Conservation (phyloP, 192 early-diverging fungal species). For the Dissophora globulifera region DNA sequence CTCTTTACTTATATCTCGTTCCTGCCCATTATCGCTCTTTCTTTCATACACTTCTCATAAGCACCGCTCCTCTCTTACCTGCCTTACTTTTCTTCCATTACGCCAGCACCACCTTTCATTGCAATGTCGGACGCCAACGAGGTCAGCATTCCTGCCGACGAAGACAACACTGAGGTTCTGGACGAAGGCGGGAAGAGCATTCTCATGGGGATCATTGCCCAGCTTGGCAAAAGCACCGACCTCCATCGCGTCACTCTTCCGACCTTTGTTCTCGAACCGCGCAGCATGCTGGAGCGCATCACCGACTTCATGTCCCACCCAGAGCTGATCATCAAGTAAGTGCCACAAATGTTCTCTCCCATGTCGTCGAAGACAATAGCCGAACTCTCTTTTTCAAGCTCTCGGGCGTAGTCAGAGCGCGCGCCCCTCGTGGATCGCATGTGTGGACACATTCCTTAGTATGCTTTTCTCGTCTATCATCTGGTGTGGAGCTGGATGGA, state of each 20-base stretch:
- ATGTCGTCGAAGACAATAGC: too few relatives aligned
- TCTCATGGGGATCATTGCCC: slow-evolving; percentile 86
- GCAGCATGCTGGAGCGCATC: slow-evolving; percentile 93
- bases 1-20: too few relatives aligned
- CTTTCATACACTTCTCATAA: too few relatives aligned
- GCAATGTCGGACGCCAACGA: slow-evolving; percentile 1
- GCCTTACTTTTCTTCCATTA: background rate
- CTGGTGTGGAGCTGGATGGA: too few relatives aligned
- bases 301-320: slow-evolving; percentile 97
- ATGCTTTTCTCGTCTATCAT: too few relatives aligned
- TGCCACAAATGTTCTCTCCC: too few relatives aligned
- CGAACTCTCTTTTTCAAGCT: too few relatives aligned
- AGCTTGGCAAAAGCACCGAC: slow-evolving; percentile 91
- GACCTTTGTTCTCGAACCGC: slow-evolving; percentile 93
- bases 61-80: too few relatives aligned
- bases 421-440: too few relatives aligned
- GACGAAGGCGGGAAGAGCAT: slow-evolving; percentile 86
- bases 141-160: slow-evolving; percentile 17
- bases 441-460: too few relatives aligned
- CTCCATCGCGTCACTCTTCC: slow-evolving; percentile 94
- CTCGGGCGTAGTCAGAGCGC: too few relatives aligned
- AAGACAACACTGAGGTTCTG: slow-evolving; percentile 79
- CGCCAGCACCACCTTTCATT: background rate
- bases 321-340: slow-evolving; percentile 80
- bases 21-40: too few relatives aligned